Conservation (phyloP, 306 rosid species). For the Gastrolobium bilobum region DNA sequence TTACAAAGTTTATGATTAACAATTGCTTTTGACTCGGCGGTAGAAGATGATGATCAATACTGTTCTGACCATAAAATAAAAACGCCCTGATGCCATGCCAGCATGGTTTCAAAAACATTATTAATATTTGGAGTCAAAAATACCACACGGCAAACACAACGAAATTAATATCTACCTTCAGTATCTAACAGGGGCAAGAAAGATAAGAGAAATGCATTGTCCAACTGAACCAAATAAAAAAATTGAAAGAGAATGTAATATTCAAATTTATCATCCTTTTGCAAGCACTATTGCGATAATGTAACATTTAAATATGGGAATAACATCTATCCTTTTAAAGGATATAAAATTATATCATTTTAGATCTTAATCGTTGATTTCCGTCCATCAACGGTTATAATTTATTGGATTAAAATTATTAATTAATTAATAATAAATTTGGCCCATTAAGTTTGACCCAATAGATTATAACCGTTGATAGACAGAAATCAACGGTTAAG, state of each 20-base stretch:
- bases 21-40: too few relatives aligned
- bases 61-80: not conserved
- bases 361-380: too few relatives aligned
- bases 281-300: not conserved
- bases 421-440: too few relatives aligned
- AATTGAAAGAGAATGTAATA: not conserved
- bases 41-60: too few relatives aligned
- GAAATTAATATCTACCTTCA: not conserved
- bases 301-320: conserved; percentile 4
- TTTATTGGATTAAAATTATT: too few relatives aligned
- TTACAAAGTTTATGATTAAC: too few relatives aligned
- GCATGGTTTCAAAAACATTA: not conserved
- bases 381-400: too few relatives aligned
- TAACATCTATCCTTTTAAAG: too few relatives aligned
- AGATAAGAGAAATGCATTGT: not conserved
- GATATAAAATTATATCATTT: too few relatives aligned
- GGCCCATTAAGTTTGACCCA: too few relatives aligned
- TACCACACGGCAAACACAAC: not conserved
- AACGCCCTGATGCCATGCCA: not conserved
- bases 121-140: not conserved
- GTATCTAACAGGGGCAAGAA: not conserved
- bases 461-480: too few relatives aligned
- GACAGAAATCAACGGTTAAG: too few relatives aligned
- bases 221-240: not conserved
- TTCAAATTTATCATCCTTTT: conserved; percentile 1